Evolutionary conservation across 2,329 filamentous ascomycete species (phyloP).

Genomic region (Phyllosticta ampelicida): DNA sequence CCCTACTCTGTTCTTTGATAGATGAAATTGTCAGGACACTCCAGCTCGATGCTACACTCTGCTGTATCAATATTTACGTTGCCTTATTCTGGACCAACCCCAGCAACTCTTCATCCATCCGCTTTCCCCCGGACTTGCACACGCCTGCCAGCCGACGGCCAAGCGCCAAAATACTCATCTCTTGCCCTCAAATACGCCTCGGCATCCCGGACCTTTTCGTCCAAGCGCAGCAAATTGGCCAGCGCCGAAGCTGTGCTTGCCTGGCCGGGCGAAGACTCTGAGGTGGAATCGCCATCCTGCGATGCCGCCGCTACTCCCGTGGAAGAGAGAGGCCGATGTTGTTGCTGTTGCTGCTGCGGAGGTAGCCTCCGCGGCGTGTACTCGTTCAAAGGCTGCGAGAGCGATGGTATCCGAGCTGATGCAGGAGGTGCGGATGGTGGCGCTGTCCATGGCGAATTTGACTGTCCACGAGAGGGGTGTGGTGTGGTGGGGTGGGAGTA

Average conservation of each 20-base stretch:
- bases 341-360: not conserved
- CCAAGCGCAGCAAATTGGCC: not conserved
- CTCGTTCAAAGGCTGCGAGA: not conserved
- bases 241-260: not conserved
- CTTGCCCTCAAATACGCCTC: not conserved
- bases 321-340: not conserved
- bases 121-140: not conserved
- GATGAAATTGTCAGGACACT: not conserved
- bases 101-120: not conserved
- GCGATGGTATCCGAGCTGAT: not conserved
- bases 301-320: too few relatives aligned
- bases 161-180: not conserved
- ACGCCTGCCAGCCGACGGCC: not conserved
- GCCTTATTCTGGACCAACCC: not conserved
- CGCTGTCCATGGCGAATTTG: not conserved
- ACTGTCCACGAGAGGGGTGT: not conserved
- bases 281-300: not conserved
- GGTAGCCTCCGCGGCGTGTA: not conserved
- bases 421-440: not conserved
- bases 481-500: not conserved
- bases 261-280: not conserved
- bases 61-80: not conserved
- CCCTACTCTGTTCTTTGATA: not conserved
- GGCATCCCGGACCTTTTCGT: not conserved
- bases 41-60: not conserved